Base-by-base conservation (phyloP, 2,329 filamentous ascomycete species). In the Diatrype stigma region DNA sequence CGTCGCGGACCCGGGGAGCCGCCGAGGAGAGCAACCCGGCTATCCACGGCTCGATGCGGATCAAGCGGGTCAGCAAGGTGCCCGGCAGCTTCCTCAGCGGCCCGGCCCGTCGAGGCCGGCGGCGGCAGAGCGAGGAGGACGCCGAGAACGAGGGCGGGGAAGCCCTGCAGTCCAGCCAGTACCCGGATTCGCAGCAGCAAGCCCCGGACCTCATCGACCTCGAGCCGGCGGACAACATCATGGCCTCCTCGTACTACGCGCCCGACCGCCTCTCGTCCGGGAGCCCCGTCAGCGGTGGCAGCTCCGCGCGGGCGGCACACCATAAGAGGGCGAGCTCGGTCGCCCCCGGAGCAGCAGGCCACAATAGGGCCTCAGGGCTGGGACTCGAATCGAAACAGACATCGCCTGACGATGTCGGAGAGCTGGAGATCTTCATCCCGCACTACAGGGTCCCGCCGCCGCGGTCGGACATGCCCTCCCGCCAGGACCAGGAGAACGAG, bases 401-500 rank as follows among this genome's bases (percentile, higher is more conserved):
- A 21, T 63, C 62, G 1, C 60, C 63, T 10, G 26, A 30, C 10
- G 26, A 30, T 2, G 75, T 72, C 30, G 63, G 68, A 4, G 69
- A 63, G 60, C n/a, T n/a, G n/a, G 73, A 70, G 40, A 70, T 71
- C 45, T 70, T 66, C 1, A 68, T 72, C 65, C 77, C 80, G n/a
- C 74, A 78, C 6, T 86, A 84, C 65, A 82, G 77, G 59, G 68
- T 82, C 14, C 80, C 81, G 44, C 73, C 76, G 12, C 71, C 79
- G 34, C 78, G 81, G 17, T 70, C 79, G 8, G 75, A 80, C 47
- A 65, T 89, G 45, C 82, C 86, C 17, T 80, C 85, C 1, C 71
- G 73, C 3, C 79, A 86, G 54, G 90, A 96, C 60, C 90, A 96
- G 66, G 92, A 96, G 67, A 96, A 96, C 64, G 84, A 94, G 54